A percentile compares a stretch with the other conserved stretches of the same genome.
Evolutionary conservation across 306 rosid genomes (phyloP).

Genomic region (Vachellia pachyceras): DNA sequence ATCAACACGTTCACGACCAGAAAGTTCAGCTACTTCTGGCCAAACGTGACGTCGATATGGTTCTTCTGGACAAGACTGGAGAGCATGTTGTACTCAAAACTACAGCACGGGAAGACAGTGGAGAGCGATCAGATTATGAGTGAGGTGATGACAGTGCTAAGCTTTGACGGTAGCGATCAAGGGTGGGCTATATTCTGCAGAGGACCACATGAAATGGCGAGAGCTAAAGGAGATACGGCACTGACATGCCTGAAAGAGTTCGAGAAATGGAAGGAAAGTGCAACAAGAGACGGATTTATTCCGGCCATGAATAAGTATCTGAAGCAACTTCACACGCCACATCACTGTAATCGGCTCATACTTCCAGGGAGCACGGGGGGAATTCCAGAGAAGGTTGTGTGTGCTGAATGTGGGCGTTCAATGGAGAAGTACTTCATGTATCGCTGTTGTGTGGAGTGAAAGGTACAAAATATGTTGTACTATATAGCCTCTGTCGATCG

Average conservation of each 20-base stretch:
- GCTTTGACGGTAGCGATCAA: slow-evolving; percentile 34
- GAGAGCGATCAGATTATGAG: slow-evolving; percentile 25
- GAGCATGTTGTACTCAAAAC: slow-evolving; percentile 38
- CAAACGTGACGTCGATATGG: slow-evolving; percentile 20
- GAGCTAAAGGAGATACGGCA: neutral
- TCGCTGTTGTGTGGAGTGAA: slow-evolving; percentile 37
- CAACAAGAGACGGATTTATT: neutral
- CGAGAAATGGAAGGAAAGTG: neutral
- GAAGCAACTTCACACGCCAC: slow-evolving; percentile 14
- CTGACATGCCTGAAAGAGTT: neutral
- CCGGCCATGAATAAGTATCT: slow-evolving; percentile 16
- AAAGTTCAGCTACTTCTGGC: slow-evolving; percentile 31
- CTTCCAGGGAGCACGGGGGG: slow-evolving; percentile 39
- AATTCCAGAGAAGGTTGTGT: slow-evolving; percentile 38
- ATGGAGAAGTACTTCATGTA: slow-evolving; percentile 44
- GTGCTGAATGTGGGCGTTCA: slow-evolving; percentile 37
- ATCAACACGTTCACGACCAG: neutral
- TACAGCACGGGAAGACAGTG: slow-evolving; percentile 19
- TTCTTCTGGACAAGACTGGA: slow-evolving; percentile 37
- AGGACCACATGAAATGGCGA: slow-evolving; percentile 35
- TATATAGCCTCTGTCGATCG: neutral
- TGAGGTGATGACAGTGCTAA: slow-evolving; percentile 32
- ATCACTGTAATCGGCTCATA: slow-evolving; percentile 38
- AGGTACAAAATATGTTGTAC: neutral
- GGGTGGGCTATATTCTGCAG: slow-evolving; percentile 41